Conservation (phyloP, 169 alveolate species). For the Plasmodium gallinaceum region DNA sequence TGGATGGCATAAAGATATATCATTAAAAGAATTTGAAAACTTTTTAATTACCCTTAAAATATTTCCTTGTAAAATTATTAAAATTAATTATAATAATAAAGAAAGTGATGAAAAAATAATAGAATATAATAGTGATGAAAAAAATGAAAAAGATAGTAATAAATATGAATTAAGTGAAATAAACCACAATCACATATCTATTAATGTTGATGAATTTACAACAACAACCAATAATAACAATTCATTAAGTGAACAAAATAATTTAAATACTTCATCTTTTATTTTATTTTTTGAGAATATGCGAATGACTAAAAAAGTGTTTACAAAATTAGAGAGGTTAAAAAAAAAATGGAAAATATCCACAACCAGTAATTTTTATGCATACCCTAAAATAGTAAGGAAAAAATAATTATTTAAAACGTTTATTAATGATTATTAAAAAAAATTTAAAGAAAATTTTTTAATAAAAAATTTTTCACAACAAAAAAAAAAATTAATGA, state of each 20-base stretch:
- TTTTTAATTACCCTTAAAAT: conserved; percentile 84
- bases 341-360: conserved; percentile 87
- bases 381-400: conserved; percentile 85
- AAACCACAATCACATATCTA: conserved; percentile 43
- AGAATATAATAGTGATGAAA: background rate
- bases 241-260: conserved; percentile 3
- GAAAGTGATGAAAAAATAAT: background rate
- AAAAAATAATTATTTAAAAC: background rate
- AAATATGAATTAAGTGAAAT: background rate
- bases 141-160: background rate
- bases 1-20: conserved; percentile 87
- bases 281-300: conserved; percentile 86
- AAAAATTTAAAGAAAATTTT: background rate
- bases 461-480: background rate
- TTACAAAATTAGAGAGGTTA: conserved; percentile 83
- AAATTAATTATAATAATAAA: conserved; percentile 39
- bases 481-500: background rate
- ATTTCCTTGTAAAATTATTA: conserved; percentile 81
- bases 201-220: conserved; percentile 30
- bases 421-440: background rate
- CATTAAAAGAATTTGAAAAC: conserved; percentile 81
- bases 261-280: conserved; percentile 80
- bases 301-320: conserved; percentile 86
- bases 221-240: background rate
- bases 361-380: conserved; percentile 80